phyloP scores from a whole-genome alignment of 2,329 filamentous ascomycete species.

The Mycogone perniciosa region DNA sequence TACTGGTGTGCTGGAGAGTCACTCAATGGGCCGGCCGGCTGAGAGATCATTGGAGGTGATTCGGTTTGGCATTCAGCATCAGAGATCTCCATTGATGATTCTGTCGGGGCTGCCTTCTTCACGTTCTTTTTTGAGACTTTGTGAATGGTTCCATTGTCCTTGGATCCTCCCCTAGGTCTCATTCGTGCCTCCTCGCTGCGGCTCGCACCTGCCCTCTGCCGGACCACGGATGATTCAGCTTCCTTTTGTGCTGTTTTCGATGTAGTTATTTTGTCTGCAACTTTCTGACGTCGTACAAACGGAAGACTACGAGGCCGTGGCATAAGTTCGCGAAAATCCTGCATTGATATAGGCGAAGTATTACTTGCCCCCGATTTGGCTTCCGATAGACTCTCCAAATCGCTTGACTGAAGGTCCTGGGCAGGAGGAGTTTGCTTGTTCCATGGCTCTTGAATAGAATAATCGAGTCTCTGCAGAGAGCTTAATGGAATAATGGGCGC shows the following conservation, averaged over 20 bases:
- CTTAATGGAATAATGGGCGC: not conserved
- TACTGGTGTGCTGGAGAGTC: not conserved
- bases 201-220: too few species aligned
- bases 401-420: not conserved
- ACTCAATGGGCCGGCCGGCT: not conserved
- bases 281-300: conserved; percentile 12
- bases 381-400: not conserved
- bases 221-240: not conserved
- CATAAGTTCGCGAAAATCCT: conserved; percentile 24
- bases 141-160: not conserved
- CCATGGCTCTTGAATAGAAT: not conserved
- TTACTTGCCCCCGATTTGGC: not conserved
- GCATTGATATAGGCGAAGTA: not conserved
- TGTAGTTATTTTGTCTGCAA: not conserved
- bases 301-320: conserved; percentile 27
- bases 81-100: not conserved
- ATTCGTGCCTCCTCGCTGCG: not conserved
- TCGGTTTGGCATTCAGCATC: not conserved
- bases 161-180: not conserved
- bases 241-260: not conserved
- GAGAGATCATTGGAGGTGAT: not conserved
- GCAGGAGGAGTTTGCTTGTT: not conserved
- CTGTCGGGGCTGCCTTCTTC: not conserved
- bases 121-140: not conserved
- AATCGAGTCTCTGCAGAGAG: not conserved